Evolutionary conservation across 192 early-diverging fungal species (phyloP).

Genomic region (Linnemannia hyalina): DNA sequence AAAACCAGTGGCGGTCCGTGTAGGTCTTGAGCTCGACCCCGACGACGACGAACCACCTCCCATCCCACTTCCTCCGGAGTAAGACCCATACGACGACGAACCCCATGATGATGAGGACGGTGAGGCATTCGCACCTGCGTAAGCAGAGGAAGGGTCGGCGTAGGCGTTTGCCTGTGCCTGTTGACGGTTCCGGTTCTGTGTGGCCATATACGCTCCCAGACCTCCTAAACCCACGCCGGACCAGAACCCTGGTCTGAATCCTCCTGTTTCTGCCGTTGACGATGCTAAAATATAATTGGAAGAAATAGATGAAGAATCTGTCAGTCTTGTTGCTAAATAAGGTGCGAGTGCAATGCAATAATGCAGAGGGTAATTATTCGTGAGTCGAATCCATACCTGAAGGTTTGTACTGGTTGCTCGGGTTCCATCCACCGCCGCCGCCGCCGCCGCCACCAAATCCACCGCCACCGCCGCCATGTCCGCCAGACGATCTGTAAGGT

Average conservation of each 20-base stretch:
- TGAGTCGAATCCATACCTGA: neutral
- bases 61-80: constrained; percentile 23
- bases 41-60: constrained; percentile 19
- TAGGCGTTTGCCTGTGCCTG: neutral
- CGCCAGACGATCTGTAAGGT: constrained; percentile 36
- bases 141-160: too few species aligned
- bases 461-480: constrained; percentile 9
- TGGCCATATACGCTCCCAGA: constrained; percentile 29
- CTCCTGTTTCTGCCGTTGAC: constrained; percentile 2
- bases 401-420: constrained; percentile 26
- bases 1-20: constrained; percentile 40
- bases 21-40: constrained; percentile 23
- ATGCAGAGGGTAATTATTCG: neutral
- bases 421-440: constrained; percentile 24
- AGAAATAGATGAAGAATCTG: neutral
- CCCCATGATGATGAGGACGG: neutral
- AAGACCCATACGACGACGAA: constrained; percentile 15
- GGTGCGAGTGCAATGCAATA: neutral
- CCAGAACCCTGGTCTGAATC: constrained; percentile 56
- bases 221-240: constrained; percentile 52
- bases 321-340: neutral
- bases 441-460: constrained; percentile 24
- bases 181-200: constrained; percentile 17
- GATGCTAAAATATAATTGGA: neutral
- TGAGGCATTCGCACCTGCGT: too few species aligned